These are phyloP conservation scores for Citrus medica DNA, from an alignment of 345 rosid species.

Conservation along the genomic window DNA sequence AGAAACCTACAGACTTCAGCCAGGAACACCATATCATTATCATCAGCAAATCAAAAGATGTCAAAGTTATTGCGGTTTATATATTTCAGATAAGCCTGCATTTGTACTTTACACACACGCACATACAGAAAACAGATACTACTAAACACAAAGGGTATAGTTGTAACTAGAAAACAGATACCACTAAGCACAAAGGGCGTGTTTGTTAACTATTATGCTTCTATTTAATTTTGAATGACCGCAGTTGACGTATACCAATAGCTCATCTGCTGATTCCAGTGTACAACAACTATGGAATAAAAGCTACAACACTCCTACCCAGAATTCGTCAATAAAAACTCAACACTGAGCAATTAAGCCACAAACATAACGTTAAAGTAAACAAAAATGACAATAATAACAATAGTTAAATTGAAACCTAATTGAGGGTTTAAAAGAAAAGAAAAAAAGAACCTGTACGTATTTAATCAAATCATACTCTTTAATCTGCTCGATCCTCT, in stretches of 20 bases:
- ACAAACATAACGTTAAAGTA: not conserved
- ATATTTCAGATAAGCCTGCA: not conserved
- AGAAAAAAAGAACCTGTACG: constrained; percentile 44
- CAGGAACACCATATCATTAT: not conserved
- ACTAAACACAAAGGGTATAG: too few species aligned
- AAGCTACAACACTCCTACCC: not conserved
- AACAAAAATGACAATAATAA: too few species aligned
- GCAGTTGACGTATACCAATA: not conserved
- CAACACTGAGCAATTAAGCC: not conserved
- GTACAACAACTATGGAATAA: not conserved
- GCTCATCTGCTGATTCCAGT: not conserved
- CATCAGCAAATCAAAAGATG: not conserved
- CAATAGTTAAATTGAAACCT: not conserved
- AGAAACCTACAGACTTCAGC: not conserved
- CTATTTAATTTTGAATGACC: not conserved
- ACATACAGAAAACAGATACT: not conserved
- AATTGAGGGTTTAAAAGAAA: too few species aligned
- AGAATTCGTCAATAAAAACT: not conserved
- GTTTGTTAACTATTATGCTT: not conserved
- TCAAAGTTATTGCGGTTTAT: not conserved
- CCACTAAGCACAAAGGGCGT: too few species aligned
- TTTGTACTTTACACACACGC: not conserved
- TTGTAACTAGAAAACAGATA: not conserved
- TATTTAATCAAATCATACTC: constrained; percentile 53
- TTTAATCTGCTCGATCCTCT: constrained; percentile 66